Evolutionary conservation across 2,329 filamentous ascomycete genomes (phyloP).

Genomic region (Fusarium gaditjirri): DNA sequence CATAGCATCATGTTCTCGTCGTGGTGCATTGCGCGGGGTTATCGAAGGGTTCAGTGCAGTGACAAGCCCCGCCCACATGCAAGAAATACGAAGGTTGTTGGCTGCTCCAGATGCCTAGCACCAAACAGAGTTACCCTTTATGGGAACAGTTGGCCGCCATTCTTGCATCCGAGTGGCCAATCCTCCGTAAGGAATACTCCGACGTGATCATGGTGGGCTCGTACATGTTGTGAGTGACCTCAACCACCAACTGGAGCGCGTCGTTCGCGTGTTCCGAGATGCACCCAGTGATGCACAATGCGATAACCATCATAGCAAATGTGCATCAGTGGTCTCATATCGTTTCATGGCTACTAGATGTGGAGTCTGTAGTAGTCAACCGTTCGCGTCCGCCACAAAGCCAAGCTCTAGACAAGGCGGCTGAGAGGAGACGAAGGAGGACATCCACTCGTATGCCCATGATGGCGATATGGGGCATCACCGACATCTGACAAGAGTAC

Average conservation of each 20-base stretch:
- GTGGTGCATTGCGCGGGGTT: conserved; percentile 33
- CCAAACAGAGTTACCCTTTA: conserved; percentile 33
- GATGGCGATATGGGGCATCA: conserved; percentile 11
- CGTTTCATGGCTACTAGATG: conserved; percentile 11
- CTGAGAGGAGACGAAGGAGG: conserved; percentile 10
- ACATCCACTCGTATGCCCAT: conserved; percentile 12
- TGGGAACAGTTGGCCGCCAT: conserved; percentile 32
- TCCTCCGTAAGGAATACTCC: conserved; percentile 14
- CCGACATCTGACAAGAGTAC: not conserved
- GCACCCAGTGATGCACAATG: conserved; percentile 25
- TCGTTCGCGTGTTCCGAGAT: conserved; percentile 19
- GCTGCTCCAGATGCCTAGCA: conserved; percentile 25
- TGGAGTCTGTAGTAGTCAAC: conserved; percentile 22
- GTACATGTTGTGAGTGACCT: conserved; percentile 24
- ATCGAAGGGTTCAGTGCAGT: conserved; percentile 28
- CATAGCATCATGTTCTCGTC: conserved; percentile 37
- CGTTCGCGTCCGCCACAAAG: conserved; percentile 38
- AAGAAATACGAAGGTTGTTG: conserved; percentile 39
- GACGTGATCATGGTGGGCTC: conserved; percentile 33
- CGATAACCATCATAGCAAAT: conserved; percentile 27
- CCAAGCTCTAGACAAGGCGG: conserved; percentile 21
- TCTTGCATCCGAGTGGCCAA: conserved; percentile 33
- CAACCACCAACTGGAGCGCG: conserved; percentile 39
- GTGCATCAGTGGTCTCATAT: conserved; percentile 32
- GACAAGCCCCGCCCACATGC: conserved; percentile 26